Percentiles rank a stretch among this genome's conserved stretches.
These are phyloP conservation scores for Exserohilum turcica DNA, from an alignment of 2,329 filamentous ascomycete species.

Conservation along the genomic window DNA sequence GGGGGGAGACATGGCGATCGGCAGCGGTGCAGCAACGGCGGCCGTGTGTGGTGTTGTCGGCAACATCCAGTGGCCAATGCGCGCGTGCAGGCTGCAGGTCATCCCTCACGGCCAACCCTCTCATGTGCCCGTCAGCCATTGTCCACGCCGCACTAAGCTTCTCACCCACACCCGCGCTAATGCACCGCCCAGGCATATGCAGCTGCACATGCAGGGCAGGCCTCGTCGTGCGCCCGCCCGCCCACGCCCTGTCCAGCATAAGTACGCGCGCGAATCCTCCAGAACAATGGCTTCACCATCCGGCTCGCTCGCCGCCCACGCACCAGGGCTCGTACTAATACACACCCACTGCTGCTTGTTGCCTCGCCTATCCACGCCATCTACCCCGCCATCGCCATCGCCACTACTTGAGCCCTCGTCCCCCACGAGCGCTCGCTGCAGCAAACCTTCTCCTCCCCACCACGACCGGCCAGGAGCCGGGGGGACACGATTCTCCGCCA, in stretches of 20 bases:
- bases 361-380: conserved; percentile 21
- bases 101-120: conserved; percentile 28
- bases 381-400: too few relatives aligned
- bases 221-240: conserved; percentile 16
- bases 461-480: conserved; percentile 43
- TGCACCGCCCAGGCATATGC: conserved; percentile 24
- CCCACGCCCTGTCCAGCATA: conserved; percentile 34
- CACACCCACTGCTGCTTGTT: conserved; percentile 27
- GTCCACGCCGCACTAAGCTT: conserved; percentile 45
- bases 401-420: not conserved
- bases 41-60: conserved; percentile 32
- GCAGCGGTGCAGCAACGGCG: conserved; percentile 41
- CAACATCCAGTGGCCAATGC: conserved; percentile 34
- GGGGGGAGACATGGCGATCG: conserved; percentile 30
- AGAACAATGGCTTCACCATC: conserved; percentile 18
- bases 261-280: conserved; percentile 33
- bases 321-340: conserved; percentile 15
- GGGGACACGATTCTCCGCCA: conserved; percentile 23
- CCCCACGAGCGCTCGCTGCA: conserved; percentile 18
- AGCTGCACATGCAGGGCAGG: conserved; percentile 29
- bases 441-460: conserved; percentile 24
- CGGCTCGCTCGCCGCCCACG: conserved; percentile 32
- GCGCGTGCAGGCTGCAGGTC: conserved; percentile 36
- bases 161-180: conserved; percentile 44
- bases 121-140: conserved; percentile 32